Conservation (phyloP, 2,329 filamentous ascomycete species). For the Ceratocystis diversiconidia region DNA sequence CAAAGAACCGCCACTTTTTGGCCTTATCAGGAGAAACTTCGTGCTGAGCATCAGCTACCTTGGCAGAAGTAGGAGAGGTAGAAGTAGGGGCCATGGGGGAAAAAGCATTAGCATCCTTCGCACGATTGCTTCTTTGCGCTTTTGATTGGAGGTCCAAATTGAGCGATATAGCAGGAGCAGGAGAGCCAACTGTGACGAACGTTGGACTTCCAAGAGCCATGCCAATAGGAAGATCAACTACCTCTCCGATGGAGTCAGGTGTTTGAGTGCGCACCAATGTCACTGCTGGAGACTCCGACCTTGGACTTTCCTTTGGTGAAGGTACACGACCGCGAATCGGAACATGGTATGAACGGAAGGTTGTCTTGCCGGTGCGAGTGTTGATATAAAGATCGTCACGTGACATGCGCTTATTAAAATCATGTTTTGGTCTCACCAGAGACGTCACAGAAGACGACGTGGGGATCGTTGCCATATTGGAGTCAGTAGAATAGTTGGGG, state of each 20-base stretch:
- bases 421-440: slow-evolving; percentile 11
- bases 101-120: neutral
- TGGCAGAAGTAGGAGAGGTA: neutral
- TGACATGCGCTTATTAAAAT: slow-evolving; percentile 30
- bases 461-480: slow-evolving; percentile 12
- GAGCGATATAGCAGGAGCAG: neutral
- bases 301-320: slow-evolving; percentile 32
- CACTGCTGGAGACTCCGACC: slow-evolving; percentile 24
- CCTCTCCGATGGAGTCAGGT: slow-evolving; percentile 31
- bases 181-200: slow-evolving; percentile 4
- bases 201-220: slow-evolving; percentile 59
- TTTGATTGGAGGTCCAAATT: neutral
- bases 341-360: slow-evolving; percentile 29
- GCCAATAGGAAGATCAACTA: slow-evolving; percentile 38
- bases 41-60: neutral
- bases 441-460: slow-evolving; percentile 14
- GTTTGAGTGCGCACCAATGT: slow-evolving; percentile 29
- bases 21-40: slow-evolving; percentile 13
- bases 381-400: slow-evolving; percentile 30
- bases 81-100: neutral
- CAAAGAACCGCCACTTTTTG: slow-evolving; percentile 19
- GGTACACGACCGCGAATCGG: slow-evolving; percentile 30
- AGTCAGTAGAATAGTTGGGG: slow-evolving; percentile 4
- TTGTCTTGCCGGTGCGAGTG: slow-evolving; percentile 23
- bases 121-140: neutral